These are phyloP conservation scores for Agrostemma githago DNA, from an alignment of 148 eudicot genomes.

Conservation along the genomic window DNA sequence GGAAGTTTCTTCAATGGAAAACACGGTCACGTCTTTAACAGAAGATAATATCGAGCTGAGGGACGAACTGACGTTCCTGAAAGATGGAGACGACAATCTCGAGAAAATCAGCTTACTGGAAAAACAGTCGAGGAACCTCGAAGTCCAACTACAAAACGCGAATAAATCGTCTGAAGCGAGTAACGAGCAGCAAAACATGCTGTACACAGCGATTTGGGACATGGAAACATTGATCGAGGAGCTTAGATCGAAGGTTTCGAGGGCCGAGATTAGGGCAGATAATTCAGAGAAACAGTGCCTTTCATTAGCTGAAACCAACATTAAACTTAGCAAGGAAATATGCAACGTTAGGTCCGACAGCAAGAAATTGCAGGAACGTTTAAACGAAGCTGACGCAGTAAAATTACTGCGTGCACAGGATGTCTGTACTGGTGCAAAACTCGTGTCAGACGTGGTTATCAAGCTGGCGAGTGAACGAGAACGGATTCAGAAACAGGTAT, in stretches of 20 bases:
- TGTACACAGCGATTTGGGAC: conserved; percentile 95
- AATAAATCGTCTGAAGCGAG: conserved; percentile 75
- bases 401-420: conserved; percentile 52
- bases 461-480: conserved; percentile 77
- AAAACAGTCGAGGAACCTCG: conserved; percentile 67
- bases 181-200: conserved; percentile 82
- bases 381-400: conserved; percentile 40
- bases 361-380: conserved; percentile 35
- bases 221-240: conserved; percentile 97
- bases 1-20: conserved; percentile 48
- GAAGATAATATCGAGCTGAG: conserved; percentile 68
- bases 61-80: conserved; percentile 75
- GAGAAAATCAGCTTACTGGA: conserved; percentile 69
- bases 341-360: conserved; percentile 41
- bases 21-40: conserved; percentile 38
- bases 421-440: conserved; percentile 40
- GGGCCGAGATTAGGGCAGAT: conserved; percentile 59
- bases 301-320: conserved; percentile 49
- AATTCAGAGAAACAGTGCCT: conserved; percentile 57
- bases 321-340: conserved; percentile 52
- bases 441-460: conserved; percentile 67
- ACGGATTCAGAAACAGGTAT: conserved; percentile 74
- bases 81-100: conserved; percentile 44
- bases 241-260: conserved; percentile 67
- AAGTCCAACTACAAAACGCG: conserved; percentile 54